Evolutionary conservation across 352 stramenopile genomes (phyloP), one percentile per base, ranked within the genome.

Genomic region (Phytophthora agathidicida): DNA sequence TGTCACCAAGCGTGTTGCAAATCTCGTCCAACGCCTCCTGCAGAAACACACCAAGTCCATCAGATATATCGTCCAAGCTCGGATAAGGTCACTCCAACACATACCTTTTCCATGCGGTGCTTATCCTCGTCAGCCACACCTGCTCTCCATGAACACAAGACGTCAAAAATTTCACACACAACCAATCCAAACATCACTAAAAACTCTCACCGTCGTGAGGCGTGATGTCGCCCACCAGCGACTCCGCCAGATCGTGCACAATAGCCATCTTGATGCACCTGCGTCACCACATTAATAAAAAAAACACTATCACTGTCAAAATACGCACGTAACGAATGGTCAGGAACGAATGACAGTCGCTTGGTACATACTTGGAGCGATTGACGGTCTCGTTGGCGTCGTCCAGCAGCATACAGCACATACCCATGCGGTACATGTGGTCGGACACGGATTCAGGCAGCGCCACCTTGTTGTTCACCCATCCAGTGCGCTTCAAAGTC

Each of bases 371-470:
- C 81, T 85, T 89, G 59, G 75, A 91, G 24, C 77, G 77, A 51
- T 81, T 83, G 13, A 94, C 72, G 6, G 75, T 65, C 26, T 74
- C 61, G 44, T 91, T 86, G 27, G 68, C 72, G 23, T 91, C 83
- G 19, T 96, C 83, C 31, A 97, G 71, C 28, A 97, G 70, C 83
- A 97, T 89, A 45, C 83, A 94, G 67, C 88, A 94, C 84, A 96
- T 96, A 7, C 86, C 69, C 79, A 98, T 96, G 56, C 93, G 87
- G 64, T 96, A 98, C 73, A 96, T 97, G 75, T 98, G 93, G 66
- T 98, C 93, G 20, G 93, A 89, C 17, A 98, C 91, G 6, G 88
- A 97, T 71, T 98, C 93, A 9, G 92, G 88, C 19, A 89, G 59
- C 16, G 81, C 59, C 36, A 97, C 91, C 3, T 94, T 87, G 65